Conservation (phyloP, 768 basidiomycete species). For the Kwoniella sp. region DNA sequence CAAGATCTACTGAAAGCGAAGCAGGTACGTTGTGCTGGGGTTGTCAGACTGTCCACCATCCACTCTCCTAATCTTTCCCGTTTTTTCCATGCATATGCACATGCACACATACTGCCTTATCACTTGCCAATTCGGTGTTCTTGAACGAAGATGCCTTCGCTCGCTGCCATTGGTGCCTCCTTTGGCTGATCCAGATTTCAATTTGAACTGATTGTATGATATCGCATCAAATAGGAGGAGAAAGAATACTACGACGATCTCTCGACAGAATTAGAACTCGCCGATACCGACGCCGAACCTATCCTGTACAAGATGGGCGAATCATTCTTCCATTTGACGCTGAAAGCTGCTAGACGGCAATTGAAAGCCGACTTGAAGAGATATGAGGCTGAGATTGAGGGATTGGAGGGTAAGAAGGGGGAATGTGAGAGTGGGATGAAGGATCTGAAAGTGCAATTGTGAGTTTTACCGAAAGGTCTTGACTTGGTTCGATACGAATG, state of each 20-base stretch:
- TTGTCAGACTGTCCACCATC: too few relatives aligned
- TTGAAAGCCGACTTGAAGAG: slow-evolving; percentile 44
- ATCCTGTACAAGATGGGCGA: slow-evolving; percentile 91
- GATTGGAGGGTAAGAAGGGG: slow-evolving; percentile 40
- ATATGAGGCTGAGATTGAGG: slow-evolving; percentile 45
- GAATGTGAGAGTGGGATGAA: slow-evolving; percentile 56
- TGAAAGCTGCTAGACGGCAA: slow-evolving; percentile 62
- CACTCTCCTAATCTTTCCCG: too few relatives aligned
- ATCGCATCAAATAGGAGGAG: slow-evolving; percentile 73
- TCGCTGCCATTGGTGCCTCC: too few relatives aligned
- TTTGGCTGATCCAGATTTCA: too few relatives aligned
- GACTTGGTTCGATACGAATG: too few relatives aligned
- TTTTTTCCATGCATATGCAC: too few relatives aligned
- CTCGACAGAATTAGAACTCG: slow-evolving; percentile 79
- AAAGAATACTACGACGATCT: slow-evolving; percentile 93
- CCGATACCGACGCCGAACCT: slow-evolving; percentile 67
- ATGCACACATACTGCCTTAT: too few relatives aligned
- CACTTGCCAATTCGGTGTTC: too few relatives aligned
- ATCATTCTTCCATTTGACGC: slow-evolving; percentile 77
- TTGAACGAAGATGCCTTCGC: too few relatives aligned
- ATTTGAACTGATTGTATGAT: too few relatives aligned
- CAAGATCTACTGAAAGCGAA: slow-evolving; percentile 72
- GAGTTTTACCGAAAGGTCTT: slow-evolving; percentile 23
- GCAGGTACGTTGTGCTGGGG: slow-evolving; percentile 66
- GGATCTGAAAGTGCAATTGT: slow-evolving; percentile 55